These are phyloP conservation scores for Auricularia sp. DNA, from an alignment of 768 basidiomycete genomes.

Conservation along the genomic window DNA sequence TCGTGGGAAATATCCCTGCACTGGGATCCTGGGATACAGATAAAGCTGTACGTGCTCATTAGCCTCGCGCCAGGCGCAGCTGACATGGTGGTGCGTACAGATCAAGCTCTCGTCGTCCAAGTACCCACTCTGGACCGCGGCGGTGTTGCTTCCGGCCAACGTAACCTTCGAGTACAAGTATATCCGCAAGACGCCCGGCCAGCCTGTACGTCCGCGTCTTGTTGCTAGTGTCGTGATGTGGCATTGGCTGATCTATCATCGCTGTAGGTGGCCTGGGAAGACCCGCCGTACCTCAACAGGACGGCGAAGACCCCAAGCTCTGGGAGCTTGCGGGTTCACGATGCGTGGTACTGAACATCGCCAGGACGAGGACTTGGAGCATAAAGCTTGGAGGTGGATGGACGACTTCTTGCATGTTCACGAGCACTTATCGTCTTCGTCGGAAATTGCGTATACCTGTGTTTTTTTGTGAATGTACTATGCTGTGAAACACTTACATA, in stretches of 20 bases:
- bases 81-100: constrained; percentile 17
- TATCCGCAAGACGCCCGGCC: constrained; percentile 32
- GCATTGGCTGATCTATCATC: too few relatives aligned
- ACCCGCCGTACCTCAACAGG: background rate
- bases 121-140: constrained; percentile 47
- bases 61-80: background rate
- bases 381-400: too few relatives aligned
- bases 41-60: constrained; percentile 28
- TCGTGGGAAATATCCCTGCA: constrained; percentile 47
- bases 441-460: too few relatives aligned
- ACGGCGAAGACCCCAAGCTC: background rate
- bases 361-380: too few relatives aligned
- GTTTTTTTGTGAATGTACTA: too few relatives aligned
- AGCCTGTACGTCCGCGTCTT: too few relatives aligned
- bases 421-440: too few relatives aligned
- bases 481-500: too few relatives aligned
- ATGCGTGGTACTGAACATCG: background rate
- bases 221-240: too few relatives aligned
- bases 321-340: background rate
- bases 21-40: constrained; percentile 42
- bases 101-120: constrained; percentile 39
- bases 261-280: background rate
- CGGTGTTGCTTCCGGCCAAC: constrained; percentile 36
- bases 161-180: constrained; percentile 51
- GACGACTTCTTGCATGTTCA: too few relatives aligned